Conservation (phyloP, 2,329 filamentous ascomycete species). For the Fusarium cicatricum region DNA sequence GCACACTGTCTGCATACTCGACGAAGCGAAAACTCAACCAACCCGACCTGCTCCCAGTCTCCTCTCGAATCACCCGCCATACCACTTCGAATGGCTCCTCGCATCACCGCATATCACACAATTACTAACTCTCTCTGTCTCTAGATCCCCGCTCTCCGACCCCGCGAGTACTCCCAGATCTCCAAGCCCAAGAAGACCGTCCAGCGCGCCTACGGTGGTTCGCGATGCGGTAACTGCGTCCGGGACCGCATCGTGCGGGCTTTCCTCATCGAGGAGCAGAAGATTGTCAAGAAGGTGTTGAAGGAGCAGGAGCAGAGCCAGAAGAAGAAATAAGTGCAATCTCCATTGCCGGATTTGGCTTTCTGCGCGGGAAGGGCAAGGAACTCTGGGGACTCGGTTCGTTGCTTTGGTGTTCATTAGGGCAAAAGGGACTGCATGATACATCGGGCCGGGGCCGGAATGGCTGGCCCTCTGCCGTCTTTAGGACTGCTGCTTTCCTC, state of each 20-base stretch:
- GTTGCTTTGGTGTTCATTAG: constrained; percentile 64
- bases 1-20: neutral
- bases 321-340: constrained; percentile 72
- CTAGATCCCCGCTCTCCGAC: constrained; percentile 93
- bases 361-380: constrained; percentile 48
- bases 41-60: neutral
- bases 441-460: constrained; percentile 48
- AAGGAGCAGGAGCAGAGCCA: constrained; percentile 90
- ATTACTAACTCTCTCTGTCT: constrained; percentile 24
- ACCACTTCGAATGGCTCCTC: constrained; percentile 12
- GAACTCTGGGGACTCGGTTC: constrained; percentile 52
- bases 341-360: constrained; percentile 44
- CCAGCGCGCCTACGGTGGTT: constrained; percentile 97
- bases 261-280: constrained; percentile 99
- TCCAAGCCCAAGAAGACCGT: constrained; percentile 99
- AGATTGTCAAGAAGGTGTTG: constrained; percentile 99
- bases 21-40: neutral
- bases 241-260: constrained; percentile 97
- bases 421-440: constrained; percentile 61
- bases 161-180: constrained; percentile 96
- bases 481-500: constrained; percentile 52
- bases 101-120: neutral
- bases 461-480: constrained; percentile 57
- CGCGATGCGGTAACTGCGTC: constrained; percentile 98
- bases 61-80: constrained; percentile 7